These are phyloP conservation scores for Sugiyamaella mastotermitis DNA, from an alignment of 805 yeast genomes.

Conservation along the genomic window DNA sequence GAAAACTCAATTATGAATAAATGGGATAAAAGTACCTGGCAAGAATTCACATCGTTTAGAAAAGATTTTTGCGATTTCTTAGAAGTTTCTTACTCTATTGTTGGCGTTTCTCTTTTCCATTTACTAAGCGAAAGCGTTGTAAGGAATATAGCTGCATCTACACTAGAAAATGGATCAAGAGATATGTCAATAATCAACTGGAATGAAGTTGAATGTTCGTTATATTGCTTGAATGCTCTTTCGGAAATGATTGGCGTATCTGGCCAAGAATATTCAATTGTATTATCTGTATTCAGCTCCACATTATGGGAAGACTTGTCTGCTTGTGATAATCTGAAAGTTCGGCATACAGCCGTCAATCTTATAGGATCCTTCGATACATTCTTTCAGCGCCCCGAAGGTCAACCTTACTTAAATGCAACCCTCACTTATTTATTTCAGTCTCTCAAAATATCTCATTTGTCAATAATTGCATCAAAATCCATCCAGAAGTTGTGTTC, in stretches of 20 bases:
- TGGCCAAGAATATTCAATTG: slow-evolving; percentile 27
- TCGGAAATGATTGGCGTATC: slow-evolving; percentile 43
- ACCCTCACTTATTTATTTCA: slow-evolving; percentile 54
- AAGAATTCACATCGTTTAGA: slow-evolving; percentile 65
- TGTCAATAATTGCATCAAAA: slow-evolving; percentile 41
- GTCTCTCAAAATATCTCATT: slow-evolving; percentile 26
- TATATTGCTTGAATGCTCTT: slow-evolving; percentile 52
- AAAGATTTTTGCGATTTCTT: slow-evolving; percentile 71
- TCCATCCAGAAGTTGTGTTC: slow-evolving; percentile 47
- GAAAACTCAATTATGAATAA: slow-evolving; percentile 1
- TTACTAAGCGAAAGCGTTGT: slow-evolving; percentile 30
- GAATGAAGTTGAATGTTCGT: slow-evolving; percentile 51
- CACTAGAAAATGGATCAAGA: neutral
- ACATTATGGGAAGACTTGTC: slow-evolving; percentile 26
- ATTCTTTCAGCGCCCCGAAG: slow-evolving; percentile 46
- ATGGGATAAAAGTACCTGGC: slow-evolving; percentile 33
- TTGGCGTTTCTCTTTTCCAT: slow-evolving; percentile 48
- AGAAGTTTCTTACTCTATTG: slow-evolving; percentile 61
- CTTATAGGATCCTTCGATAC: slow-evolving; percentile 55
- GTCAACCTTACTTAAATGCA: slow-evolving; percentile 39
- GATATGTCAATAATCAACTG: slow-evolving; percentile 22
- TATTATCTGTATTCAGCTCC: slow-evolving; percentile 25
- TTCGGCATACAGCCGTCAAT: slow-evolving; percentile 46
- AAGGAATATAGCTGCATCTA: slow-evolving; percentile 5
- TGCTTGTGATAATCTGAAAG: slow-evolving; percentile 21